Conservation (phyloP, 768 basidiomycete genomes). For the Lactifluus hygrophoroides region DNA sequence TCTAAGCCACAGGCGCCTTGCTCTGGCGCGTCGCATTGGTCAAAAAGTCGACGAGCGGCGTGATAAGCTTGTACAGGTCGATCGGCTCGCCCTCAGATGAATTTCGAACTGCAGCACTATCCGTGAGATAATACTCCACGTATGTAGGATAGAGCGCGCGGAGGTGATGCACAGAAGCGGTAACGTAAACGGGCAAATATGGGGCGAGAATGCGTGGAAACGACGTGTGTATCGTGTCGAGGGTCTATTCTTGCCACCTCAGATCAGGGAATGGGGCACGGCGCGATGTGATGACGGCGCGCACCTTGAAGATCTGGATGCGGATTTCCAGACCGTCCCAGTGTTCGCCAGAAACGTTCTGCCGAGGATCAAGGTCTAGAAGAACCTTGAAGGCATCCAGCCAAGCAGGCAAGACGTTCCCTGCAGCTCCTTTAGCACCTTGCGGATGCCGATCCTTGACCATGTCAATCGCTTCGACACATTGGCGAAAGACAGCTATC, state of each 20-base stretch:
- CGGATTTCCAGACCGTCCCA: slow-evolving; percentile 82
- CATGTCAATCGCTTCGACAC: slow-evolving; percentile 84
- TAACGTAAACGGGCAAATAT: slow-evolving; percentile 53
- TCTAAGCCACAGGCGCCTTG: slow-evolving; percentile 57
- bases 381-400: slow-evolving; percentile 82
- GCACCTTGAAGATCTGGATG: slow-evolving; percentile 79
- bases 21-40: slow-evolving; percentile 57
- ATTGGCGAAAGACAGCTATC: slow-evolving; percentile 84
- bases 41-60: slow-evolving; percentile 75
- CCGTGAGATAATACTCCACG: slow-evolving; percentile 49
- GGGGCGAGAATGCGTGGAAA: slow-evolving; percentile 69
- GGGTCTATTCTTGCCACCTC: slow-evolving; percentile 41
- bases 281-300: slow-evolving; percentile 5
- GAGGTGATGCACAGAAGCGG: slow-evolving; percentile 51
- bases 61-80: slow-evolving; percentile 68
- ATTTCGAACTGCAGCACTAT: slow-evolving; percentile 45
- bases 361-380: slow-evolving; percentile 50
- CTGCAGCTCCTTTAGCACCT: slow-evolving; percentile 74
- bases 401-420: slow-evolving; percentile 81
- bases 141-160: slow-evolving; percentile 52
- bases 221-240: slow-evolving; percentile 70
- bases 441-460: slow-evolving; percentile 90
- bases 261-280: not conserved
- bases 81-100: slow-evolving; percentile 71
- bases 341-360: slow-evolving; percentile 50